A percentile compares a stretch with the other conserved stretches of the same genome.
Conservation (phyloP, 805 yeast genomes). For the Hanseniaspora osmophila region DNA sequence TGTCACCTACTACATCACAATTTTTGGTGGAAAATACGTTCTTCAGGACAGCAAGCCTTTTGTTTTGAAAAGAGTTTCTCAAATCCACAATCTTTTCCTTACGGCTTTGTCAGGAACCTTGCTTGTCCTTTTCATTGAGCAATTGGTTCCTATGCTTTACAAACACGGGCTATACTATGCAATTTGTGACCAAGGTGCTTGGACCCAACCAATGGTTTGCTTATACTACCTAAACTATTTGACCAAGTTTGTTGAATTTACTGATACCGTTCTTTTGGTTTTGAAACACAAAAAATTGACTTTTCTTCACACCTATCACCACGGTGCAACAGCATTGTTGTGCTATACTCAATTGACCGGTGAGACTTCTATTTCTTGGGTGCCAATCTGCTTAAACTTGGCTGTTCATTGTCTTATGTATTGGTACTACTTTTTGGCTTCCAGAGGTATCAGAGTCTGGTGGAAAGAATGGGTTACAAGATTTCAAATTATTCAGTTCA, state of each 20-base stretch:
- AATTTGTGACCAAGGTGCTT: slow-evolving; percentile 63
- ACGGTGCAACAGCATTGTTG: slow-evolving; percentile 91
- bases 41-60: slow-evolving; percentile 48
- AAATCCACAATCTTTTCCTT: slow-evolving; percentile 68
- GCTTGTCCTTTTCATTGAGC: slow-evolving; percentile 65
- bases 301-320: slow-evolving; percentile 91
- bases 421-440: slow-evolving; percentile 88
- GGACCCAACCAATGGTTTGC: slow-evolving; percentile 72
- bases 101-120: slow-evolving; percentile 55
- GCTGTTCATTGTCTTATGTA: slow-evolving; percentile 94
- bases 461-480: slow-evolving; percentile 99
- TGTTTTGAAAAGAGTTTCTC: slow-evolving; percentile 64
- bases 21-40: slow-evolving; percentile 72
- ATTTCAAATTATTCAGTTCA: slow-evolving; percentile 85
- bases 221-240: slow-evolving; percentile 84
- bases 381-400: slow-evolving; percentile 76
- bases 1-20: slow-evolving; percentile 56
- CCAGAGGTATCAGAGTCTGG: slow-evolving; percentile 92
- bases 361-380: slow-evolving; percentile 86
- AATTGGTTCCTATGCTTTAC: slow-evolving; percentile 63
- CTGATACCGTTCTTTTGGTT: slow-evolving; percentile 85
- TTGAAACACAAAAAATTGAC: slow-evolving; percentile 83
- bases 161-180: slow-evolving; percentile 71
- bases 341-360: slow-evolving; percentile 92
- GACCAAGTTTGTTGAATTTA: slow-evolving; percentile 75